phyloP scores from a whole-genome alignment of 2,329 filamentous ascomycete species.

The Verticillium klebahnii region DNA sequence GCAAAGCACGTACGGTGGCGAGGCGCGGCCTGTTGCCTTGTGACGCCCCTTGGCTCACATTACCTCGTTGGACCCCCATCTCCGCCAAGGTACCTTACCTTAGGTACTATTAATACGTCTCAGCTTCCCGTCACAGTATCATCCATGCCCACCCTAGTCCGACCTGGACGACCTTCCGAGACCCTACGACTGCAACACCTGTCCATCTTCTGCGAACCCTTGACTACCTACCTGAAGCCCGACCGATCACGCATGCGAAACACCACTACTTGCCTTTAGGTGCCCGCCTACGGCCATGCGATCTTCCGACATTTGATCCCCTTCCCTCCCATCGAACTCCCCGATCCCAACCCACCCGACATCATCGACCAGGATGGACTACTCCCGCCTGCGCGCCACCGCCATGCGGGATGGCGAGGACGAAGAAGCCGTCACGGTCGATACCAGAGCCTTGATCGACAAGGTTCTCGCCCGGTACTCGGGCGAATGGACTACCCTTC shows the following conservation, averaged over 20 bases:
- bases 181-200: background rate
- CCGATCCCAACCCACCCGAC: background rate
- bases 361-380: conserved; percentile 55
- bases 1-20: background rate
- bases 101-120: background rate
- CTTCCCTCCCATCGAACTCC: background rate
- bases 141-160: background rate
- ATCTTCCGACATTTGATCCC: background rate
- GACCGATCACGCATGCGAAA: background rate
- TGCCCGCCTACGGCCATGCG: background rate
- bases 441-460: conserved; percentile 93
- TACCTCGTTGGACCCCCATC: background rate
- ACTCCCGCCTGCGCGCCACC: conserved; percentile 74
- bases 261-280: background rate
- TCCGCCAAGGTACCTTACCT: background rate
- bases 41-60: background rate
- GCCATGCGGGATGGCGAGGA: conserved; percentile 83
- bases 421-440: conserved; percentile 96
- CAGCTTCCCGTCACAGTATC: background rate
- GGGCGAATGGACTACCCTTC: conserved; percentile 84
- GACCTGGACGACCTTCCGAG: background rate
- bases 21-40: background rate
- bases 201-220: background rate
- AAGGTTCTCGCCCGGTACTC: conserved; percentile 96
- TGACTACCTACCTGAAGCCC: background rate